phyloP scores from a whole-genome alignment of 2,329 filamentous ascomycete species.

The Trichoderma sp. region DNA sequence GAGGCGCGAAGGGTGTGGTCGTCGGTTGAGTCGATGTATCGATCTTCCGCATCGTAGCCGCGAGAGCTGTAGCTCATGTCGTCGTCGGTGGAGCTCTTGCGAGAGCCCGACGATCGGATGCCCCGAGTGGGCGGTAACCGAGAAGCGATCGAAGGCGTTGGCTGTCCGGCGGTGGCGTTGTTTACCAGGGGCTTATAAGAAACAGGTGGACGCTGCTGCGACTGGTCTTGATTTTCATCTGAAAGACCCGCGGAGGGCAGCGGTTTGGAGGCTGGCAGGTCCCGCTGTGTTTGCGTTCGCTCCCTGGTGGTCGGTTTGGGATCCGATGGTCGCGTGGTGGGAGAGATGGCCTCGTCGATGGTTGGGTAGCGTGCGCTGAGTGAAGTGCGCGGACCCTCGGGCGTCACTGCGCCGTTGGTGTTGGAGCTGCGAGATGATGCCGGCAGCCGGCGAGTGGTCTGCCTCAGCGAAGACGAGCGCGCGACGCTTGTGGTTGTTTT shows the following conservation, averaged over 20 bases:
- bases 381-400: conserved; percentile 39
- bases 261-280: conserved; percentile 52
- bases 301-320: conserved; percentile 32
- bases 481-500: conserved; percentile 35
- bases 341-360: conserved; percentile 38
- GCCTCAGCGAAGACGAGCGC: conserved; percentile 37
- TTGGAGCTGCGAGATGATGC: conserved; percentile 42
- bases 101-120: conserved; percentile 61
- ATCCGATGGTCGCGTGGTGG: conserved; percentile 33
- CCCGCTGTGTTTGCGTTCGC: conserved; percentile 48
- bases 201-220: conserved; percentile 51
- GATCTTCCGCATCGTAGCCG: conserved; percentile 51
- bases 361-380: conserved; percentile 42
- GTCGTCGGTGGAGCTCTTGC: conserved; percentile 55
- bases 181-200: conserved; percentile 51
- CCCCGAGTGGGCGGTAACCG: conserved; percentile 57
- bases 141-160: conserved; percentile 38
- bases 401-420: conserved; percentile 40
- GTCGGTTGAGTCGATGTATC: conserved; percentile 49
- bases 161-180: conserved; percentile 39
- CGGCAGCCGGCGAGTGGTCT: conserved; percentile 46
- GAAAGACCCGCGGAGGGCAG: conserved; percentile 45
- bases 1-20: conserved; percentile 57
- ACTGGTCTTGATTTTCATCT: conserved; percentile 53
- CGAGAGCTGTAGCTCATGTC: conserved; percentile 56